These are phyloP conservation scores for Thymus mandschuricus DNA, from an alignment of 257 asterid genomes.

Conservation along the genomic window DNA sequence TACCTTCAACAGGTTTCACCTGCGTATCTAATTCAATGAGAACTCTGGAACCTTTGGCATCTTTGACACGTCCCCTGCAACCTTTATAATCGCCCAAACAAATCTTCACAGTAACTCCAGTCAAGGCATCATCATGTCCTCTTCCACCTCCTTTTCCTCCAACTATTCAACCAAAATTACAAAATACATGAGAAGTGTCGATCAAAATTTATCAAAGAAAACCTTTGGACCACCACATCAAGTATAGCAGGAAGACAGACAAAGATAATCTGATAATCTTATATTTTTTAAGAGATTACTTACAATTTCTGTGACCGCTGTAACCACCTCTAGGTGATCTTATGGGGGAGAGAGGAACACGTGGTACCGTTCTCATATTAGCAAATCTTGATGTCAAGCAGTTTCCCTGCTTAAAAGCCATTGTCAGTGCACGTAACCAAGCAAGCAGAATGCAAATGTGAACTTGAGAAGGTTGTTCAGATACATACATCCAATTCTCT, in stretches of 20 bases:
- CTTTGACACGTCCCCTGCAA: constrained; percentile 82
- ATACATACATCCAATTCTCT: constrained; percentile 70
- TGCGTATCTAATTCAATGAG: constrained; percentile 93
- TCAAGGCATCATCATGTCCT: constrained; percentile 75
- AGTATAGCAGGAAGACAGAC: background rate
- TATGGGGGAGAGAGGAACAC: constrained; percentile 73
- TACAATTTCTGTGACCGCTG: constrained; percentile 16
- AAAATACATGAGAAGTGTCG: background rate
- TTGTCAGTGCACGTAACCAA: constrained; percentile 15
- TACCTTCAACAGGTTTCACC: constrained; percentile 88
- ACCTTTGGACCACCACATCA: background rate
- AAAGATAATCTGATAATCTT: too few species aligned
- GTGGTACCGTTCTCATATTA: constrained; percentile 64
- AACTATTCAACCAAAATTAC: constrained; percentile 40
- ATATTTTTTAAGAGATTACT: constrained; percentile 43
- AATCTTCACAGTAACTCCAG: constrained; percentile 71
- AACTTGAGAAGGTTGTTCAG: constrained; percentile 28
- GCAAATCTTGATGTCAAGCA: constrained; percentile 54
- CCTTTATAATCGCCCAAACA: constrained; percentile 87
- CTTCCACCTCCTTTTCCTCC: constrained; percentile 86
- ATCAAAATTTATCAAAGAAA: background rate
- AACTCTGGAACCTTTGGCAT: constrained; percentile 73
- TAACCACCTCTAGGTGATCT: constrained; percentile 85
- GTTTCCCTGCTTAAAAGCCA: constrained; percentile 55
- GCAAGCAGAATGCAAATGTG: constrained; percentile 9